phyloP scores from a whole-genome alignment of 805 yeast species.

The Sungouiozyma intestinalis region DNA sequence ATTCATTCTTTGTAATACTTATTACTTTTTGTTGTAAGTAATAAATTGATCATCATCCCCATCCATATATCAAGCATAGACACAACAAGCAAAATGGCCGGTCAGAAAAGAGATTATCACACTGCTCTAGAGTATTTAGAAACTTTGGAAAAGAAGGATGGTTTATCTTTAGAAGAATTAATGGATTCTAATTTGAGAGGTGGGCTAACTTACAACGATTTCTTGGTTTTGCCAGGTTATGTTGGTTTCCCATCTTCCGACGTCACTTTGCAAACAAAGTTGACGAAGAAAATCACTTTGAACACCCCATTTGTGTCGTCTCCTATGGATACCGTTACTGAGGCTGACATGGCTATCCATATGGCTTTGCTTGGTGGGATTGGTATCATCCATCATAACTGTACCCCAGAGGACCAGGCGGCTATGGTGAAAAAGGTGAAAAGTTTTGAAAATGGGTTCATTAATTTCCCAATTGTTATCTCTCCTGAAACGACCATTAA shows the following conservation, averaged over 20 bases:
- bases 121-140: slow-evolving; percentile 61
- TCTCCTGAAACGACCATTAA: slow-evolving; percentile 68
- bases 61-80: background rate
- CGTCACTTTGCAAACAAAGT: slow-evolving; percentile 72
- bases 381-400: slow-evolving; percentile 97
- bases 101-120: slow-evolving; percentile 32
- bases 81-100: slow-evolving; percentile 8
- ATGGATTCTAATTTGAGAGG: slow-evolving; percentile 89
- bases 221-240: slow-evolving; percentile 90
- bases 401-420: slow-evolving; percentile 94
- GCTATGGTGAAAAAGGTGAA: slow-evolving; percentile 96
- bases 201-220: slow-evolving; percentile 96
- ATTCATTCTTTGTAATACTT: no score
- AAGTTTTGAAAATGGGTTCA: slow-evolving; percentile 95
- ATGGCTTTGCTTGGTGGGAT: slow-evolving; percentile 98
- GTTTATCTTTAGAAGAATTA: slow-evolving; percentile 69
- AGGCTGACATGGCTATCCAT: slow-evolving; percentile 92
- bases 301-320: slow-evolving; percentile 94
- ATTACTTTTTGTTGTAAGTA: no score
- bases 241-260: slow-evolving; percentile 73
- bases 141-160: slow-evolving; percentile 65
- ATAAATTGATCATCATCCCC: background rate
- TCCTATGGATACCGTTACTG: slow-evolving; percentile 99
- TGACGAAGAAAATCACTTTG: slow-evolving; percentile 85
- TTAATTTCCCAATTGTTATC: slow-evolving; percentile 85